Conservation (phyloP, 176 grass and related monocot species). For the Aegilops tauschii region DNA sequence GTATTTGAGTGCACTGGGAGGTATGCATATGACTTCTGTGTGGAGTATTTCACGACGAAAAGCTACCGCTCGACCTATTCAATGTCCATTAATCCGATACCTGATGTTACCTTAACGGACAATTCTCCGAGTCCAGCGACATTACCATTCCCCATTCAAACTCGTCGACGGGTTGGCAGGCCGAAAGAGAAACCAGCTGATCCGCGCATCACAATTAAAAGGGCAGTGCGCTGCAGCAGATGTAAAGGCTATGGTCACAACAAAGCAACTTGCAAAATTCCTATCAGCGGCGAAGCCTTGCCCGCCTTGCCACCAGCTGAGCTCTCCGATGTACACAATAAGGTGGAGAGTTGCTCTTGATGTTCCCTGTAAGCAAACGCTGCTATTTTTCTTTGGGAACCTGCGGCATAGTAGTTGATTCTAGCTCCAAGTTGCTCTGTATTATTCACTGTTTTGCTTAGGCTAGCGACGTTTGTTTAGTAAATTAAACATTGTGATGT, state of each 20-base stretch:
- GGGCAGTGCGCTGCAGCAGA: conserved; percentile 72
- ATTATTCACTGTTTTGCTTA: conserved; percentile 16
- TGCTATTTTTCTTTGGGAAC: conserved; percentile 17
- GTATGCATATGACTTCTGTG: conserved; percentile 74
- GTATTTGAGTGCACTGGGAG: conserved; percentile 56
- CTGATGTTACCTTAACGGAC: conserved; percentile 57
- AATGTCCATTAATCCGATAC: conserved; percentile 79
- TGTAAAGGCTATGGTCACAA: conserved; percentile 89
- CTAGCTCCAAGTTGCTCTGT: conserved; percentile 24
- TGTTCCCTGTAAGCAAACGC: conserved; percentile 8
- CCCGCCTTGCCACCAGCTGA: not conserved
- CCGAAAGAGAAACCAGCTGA: conserved; percentile 89
- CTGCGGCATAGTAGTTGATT: conserved; percentile 25
- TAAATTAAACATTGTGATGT: not conserved
- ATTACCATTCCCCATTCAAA: conserved; percentile 44
- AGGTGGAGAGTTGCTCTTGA: not conserved
- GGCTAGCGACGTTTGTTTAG: conserved; percentile 15
- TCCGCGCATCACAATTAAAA: conserved; percentile 76
- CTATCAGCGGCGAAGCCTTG: conserved; percentile 31
- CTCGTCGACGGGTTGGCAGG: conserved; percentile 69
- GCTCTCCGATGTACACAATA: conserved; percentile 37
- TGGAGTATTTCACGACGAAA: conserved; percentile 68
- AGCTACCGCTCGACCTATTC: conserved; percentile 69
- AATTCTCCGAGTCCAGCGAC: conserved; percentile 41
- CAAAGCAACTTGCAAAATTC: conserved; percentile 86